Percentiles rank a stretch among this genome's conserved stretches.
Evolutionary conservation across 2,329 filamentous ascomycete species (phyloP).

Genomic region (Kalaharituber pfeilii): DNA sequence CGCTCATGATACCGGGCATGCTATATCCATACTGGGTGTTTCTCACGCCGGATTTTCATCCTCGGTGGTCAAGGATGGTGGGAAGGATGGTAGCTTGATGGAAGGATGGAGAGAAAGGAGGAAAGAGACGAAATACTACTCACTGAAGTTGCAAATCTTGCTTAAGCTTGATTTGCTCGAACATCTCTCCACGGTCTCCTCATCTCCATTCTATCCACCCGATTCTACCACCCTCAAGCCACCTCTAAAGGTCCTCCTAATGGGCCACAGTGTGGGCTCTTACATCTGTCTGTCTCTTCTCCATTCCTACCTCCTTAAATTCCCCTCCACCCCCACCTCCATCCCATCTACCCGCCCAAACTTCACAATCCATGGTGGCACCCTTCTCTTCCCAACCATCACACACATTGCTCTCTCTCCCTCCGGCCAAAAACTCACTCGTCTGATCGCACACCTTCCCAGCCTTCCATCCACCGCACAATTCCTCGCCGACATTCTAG

Average conservation of each 20-base stretch:
- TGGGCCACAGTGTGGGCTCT: conserved; percentile 57
- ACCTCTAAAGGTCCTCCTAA: conserved; percentile 39
- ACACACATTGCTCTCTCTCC: conserved; percentile 59
- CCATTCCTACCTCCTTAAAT: no score
- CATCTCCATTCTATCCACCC: no score
- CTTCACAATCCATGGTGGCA: no score
- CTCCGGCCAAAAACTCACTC: no score
- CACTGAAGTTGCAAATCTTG: conserved; percentile 24
- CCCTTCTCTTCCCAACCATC: conserved; percentile 58
- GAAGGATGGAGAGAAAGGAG: conserved; percentile 31
- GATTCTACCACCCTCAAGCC: no score
- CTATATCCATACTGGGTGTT: conserved; percentile 39
- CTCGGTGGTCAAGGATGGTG: conserved; percentile 7
- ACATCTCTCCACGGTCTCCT: no score
- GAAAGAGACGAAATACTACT: conserved; percentile 32
- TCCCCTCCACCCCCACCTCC: no score
- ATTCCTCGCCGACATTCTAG: no score
- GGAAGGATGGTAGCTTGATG: conserved; percentile 4
- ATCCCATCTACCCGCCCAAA: no score
- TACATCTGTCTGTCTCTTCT: conserved; percentile 55
- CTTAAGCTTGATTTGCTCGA: no score
- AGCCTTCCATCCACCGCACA: no score
- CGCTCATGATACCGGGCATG: conserved; percentile 17
- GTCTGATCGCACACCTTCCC: no score
- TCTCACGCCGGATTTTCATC: conserved; percentile 40